phyloP scores from a whole-genome alignment of 176 grass and related monocot species.

The Hordeum vulgare region DNA sequence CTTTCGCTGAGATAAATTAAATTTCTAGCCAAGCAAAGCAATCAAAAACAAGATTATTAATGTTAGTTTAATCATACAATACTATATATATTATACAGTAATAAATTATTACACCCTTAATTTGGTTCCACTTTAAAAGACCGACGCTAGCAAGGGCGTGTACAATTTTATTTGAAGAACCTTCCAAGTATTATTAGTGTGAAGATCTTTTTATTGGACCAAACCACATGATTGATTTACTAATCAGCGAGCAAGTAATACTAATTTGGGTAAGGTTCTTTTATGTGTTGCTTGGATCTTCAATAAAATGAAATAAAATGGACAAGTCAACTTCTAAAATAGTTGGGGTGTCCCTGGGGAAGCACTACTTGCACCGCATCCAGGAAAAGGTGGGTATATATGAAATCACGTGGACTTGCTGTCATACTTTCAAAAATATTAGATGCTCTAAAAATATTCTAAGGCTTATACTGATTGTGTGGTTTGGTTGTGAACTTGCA shows the following conservation, averaged over 20 bases:
- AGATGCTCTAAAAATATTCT: conserved; percentile 57
- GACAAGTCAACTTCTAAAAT: conserved; percentile 80
- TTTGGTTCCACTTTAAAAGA: too few relatives aligned
- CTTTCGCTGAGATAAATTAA: too few relatives aligned
- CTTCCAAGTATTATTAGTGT: conserved; percentile 86
- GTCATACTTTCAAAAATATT: conserved; percentile 81
- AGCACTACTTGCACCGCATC: conserved; percentile 64
- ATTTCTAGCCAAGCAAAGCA: too few relatives aligned
- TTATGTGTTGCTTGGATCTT: conserved; percentile 47
- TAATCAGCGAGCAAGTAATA: conserved; percentile 75
- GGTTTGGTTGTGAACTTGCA: neutral
- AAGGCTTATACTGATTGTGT: conserved; percentile 3
- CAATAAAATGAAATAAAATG: conserved; percentile 36
- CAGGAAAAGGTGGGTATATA: conserved; percentile 69
- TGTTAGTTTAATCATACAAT: too few relatives aligned
- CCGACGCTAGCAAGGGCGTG: too few relatives aligned
- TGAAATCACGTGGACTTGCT: conserved; percentile 52
- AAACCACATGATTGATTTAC: conserved; percentile 59
- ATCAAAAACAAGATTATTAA: too few relatives aligned
- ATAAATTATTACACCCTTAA: too few relatives aligned
- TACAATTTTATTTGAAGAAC: conserved; percentile 13
- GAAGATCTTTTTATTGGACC: conserved; percentile 69
- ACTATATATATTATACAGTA: too few relatives aligned
- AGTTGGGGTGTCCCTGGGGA: conserved; percentile 72
- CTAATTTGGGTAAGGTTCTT: conserved; percentile 53